phyloP scores from a whole-genome alignment of 768 basidiomycete genomes.

The Porphyrellus cyaneotinctus region DNA sequence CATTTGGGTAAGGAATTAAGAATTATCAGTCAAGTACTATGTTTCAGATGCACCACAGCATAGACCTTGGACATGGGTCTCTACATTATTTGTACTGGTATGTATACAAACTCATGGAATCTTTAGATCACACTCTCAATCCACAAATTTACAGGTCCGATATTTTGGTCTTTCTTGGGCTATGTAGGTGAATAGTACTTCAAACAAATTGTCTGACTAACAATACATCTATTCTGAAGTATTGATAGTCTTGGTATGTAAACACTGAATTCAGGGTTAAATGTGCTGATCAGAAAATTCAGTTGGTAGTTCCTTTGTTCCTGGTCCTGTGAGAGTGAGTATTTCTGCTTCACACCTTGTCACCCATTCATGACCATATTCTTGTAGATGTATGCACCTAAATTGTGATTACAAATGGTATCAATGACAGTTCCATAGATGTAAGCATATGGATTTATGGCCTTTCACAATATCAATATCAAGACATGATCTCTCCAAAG shows the following conservation, averaged over 20 bases:
- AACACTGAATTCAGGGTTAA: neutral
- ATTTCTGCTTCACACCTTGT: neutral
- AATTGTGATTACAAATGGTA: neutral
- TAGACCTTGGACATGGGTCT: neutral
- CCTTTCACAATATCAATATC: neutral
- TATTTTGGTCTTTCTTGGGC: slow-evolving; percentile 1
- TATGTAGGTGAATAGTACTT: neutral
- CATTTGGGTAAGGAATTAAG: neutral
- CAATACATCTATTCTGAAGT: neutral
- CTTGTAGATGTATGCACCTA: neutral
- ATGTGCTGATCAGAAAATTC: neutral
- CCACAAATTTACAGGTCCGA: neutral
- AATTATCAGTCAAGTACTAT: neutral
- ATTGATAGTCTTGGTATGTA: neutral
- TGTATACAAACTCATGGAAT: neutral
- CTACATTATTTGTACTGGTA: neutral
- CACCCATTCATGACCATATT: neutral
- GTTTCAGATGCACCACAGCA: neutral
- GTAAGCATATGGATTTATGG: neutral
- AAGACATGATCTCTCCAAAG: neutral
- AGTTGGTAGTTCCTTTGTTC: neutral
- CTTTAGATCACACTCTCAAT: no score
- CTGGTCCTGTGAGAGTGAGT: neutral
- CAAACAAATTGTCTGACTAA: neutral
- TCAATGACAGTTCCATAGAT: neutral